A percentile compares a stretch with the other conserved stretches of the same genome.
phyloP scores from a whole-genome alignment of 2,329 filamentous ascomycete species.

The Reticulascus tulasneorum region DNA sequence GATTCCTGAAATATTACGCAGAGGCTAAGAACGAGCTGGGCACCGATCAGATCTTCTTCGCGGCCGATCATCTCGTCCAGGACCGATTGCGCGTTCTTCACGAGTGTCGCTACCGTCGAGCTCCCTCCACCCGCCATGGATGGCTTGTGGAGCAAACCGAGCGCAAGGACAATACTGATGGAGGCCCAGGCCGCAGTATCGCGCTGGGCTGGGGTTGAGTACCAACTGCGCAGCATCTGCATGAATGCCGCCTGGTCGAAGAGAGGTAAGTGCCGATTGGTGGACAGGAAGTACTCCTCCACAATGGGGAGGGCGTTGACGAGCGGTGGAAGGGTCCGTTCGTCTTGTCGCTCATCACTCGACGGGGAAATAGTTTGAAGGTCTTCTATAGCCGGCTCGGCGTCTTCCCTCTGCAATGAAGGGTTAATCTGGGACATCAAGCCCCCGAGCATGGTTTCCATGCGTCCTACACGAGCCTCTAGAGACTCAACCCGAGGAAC shows the following conservation, averaged over 20 bases:
- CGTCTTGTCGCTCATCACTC: no score
- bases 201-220: constrained; percentile 8
- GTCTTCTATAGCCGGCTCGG: no score
- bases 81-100: constrained; percentile 22
- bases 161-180: constrained; percentile 20
- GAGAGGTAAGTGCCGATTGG: constrained; percentile 15
- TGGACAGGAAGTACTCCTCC: constrained; percentile 15
- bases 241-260: constrained; percentile 16
- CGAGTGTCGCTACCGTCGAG: no score
- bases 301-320: constrained; percentile 13
- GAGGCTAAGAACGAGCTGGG: constrained; percentile 24
- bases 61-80: constrained; percentile 22
- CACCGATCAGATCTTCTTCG: constrained; percentile 21
- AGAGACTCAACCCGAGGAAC: no score
- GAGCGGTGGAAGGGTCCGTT: constrained; percentile 15
- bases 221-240: constrained; percentile 16
- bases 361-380: no score
- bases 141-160: constrained; percentile 16
- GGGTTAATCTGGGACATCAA: no score
- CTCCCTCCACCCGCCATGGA: no score
- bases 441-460: no score
- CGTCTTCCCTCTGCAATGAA: no score
- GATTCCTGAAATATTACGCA: constrained; percentile 22
- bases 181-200: constrained; percentile 20
- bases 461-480: no score